Evolutionary conservation across 2,329 filamentous ascomycete genomes (phyloP).

Genomic region (Clarireedia sp.): DNA sequence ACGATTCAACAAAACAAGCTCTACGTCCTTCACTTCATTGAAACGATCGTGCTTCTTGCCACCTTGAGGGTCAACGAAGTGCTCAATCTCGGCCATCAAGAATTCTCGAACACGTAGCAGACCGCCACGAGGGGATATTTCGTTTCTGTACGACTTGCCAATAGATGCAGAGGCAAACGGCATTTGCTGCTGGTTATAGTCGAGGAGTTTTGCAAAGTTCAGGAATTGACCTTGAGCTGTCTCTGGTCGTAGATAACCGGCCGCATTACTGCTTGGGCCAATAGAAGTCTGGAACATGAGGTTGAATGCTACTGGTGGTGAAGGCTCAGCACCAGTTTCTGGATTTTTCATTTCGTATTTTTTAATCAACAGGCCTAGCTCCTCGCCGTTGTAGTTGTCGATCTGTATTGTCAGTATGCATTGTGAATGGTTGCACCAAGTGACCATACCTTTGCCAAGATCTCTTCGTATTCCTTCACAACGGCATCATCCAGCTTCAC

Average conservation of each 20-base stretch:
- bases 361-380: constrained; percentile 79
- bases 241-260: constrained; percentile 83
- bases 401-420: constrained; percentile 42
- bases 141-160: constrained; percentile 96
- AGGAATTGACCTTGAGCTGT: constrained; percentile 97
- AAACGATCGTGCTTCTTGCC: constrained; percentile 94
- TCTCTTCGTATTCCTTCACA: constrained; percentile 83
- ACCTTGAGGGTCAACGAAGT: constrained; percentile 89
- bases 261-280: constrained; percentile 79
- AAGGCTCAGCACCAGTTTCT: constrained; percentile 65
- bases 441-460: constrained; percentile 57
- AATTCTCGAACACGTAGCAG: constrained; percentile 93
- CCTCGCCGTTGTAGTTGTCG: constrained; percentile 85
- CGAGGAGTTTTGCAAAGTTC: constrained; percentile 91
- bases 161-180: constrained; percentile 96
- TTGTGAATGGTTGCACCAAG: background rate
- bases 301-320: constrained; percentile 85
- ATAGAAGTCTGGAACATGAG: constrained; percentile 98
- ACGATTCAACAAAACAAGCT: constrained; percentile 77
- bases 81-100: constrained; percentile 98
- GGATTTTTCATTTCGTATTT: constrained; percentile 92
- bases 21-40: constrained; percentile 71
- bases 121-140: constrained; percentile 89
- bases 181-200: constrained; percentile 93
- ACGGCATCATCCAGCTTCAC: constrained; percentile 82